Evolutionary conservation across 148 eudicot species (phyloP).

Genomic region (Talinum fruticosum): DNA sequence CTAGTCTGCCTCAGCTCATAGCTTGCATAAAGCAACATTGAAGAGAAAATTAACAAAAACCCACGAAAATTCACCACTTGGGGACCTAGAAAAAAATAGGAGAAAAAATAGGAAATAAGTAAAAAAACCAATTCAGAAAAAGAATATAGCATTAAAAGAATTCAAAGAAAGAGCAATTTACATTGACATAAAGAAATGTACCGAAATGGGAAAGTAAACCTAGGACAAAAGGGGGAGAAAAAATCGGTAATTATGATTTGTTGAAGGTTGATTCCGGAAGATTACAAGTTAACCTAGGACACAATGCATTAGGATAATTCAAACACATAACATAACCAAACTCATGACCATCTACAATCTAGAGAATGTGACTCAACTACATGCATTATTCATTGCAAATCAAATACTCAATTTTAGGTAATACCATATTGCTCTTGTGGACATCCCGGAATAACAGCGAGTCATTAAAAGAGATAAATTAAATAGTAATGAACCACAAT

Average conservation of each 20-base stretch:
- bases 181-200: constrained; percentile 25
- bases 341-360: too few species aligned
- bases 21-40: not conserved
- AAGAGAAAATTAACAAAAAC: constrained; percentile 1
- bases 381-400: too few species aligned
- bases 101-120: not conserved
- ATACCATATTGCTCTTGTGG: too few species aligned
- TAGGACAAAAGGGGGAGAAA: constrained; percentile 20
- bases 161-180: not conserved
- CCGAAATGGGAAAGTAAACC: constrained; percentile 22
- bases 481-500: too few species aligned
- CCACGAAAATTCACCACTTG: constrained; percentile 6
- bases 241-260: constrained; percentile 25
- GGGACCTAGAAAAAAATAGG: constrained; percentile 1
- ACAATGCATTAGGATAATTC: too few species aligned
- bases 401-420: too few species aligned
- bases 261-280: constrained; percentile 27
- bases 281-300: too few species aligned
- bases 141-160: not conserved
- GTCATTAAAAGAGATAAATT: too few species aligned
- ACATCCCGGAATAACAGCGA: too few species aligned
- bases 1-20: constrained; percentile 10
- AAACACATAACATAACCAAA: too few species aligned
- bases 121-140: not conserved
- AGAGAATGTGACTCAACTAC: too few species aligned